Evolutionary conservation across 2,329 filamentous ascomycete genomes (phyloP), one percentile per base, ranked within the genome.

Genomic region (Periconia sp.): DNA sequence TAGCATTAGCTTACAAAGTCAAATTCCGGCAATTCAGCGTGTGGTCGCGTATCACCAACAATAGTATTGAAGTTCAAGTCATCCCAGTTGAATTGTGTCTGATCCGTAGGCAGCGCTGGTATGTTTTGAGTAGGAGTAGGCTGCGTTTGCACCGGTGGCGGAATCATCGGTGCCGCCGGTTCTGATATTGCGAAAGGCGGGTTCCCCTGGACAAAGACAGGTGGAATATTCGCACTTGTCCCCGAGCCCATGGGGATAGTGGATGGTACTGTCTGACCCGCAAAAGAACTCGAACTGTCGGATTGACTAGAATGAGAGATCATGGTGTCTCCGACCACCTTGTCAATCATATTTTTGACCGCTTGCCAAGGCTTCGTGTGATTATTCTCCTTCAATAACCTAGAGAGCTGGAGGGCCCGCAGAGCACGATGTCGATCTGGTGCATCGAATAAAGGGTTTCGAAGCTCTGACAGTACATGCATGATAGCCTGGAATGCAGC

Each of bases 381-480:
- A 22, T 67, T 68, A 32, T 66, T 61, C 23, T 66, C 65, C 38
- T 62, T 64, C 4, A 67, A 50, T 13, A 59, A 48, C 24, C 59
- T 57, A 9, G 60, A 65, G 44, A 63, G 60, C 28, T 66, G 58
- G 4, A 70, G 49, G 1, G 67, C 65, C 36, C 60, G 57, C 2
- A 70, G 43, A 5, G 68, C 68, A 15, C 66, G 64, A 36, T 66
- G 53, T 18, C 66, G 61, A 34, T 70, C 65, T 5, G 65, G 63
- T 10, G 53, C 57, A 19, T 66, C 53, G 42, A 70, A 70, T 12
- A 65, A 48, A 3, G 66, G 63, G 36, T 68, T 68, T 11, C 66
- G 63, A n/a, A 71, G 52, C 39, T 71, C 68, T 3, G 66, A 69
- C 1, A 71, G 54, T 7, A 70, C 61, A 33, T 70, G 66, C 63